Evolutionary conservation across 1,284 basidiomycete species (phyloP).

Genomic region (Tylopilus sp.): DNA sequence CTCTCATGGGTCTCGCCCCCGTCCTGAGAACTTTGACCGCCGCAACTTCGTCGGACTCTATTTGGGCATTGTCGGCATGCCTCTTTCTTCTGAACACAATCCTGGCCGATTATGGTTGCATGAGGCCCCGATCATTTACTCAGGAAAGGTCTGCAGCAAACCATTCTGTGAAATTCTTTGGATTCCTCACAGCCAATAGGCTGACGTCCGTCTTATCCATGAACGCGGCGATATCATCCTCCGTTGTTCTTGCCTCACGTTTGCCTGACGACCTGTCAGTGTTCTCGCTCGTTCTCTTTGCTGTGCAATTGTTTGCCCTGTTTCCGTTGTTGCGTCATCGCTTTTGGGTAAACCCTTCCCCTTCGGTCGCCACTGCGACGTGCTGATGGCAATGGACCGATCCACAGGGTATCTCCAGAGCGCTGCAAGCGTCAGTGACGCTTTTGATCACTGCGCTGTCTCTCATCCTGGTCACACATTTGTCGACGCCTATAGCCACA

Average conservation of each 20-base stretch:
- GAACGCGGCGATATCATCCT: constrained; percentile 92
- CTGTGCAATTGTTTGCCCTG: constrained; percentile 81
- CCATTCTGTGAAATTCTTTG: constrained; percentile 16
- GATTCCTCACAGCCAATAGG: constrained; percentile 41
- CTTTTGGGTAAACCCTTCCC: constrained; percentile 56
- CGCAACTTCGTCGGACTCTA: constrained; percentile 93
- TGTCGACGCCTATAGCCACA: constrained; percentile 52
- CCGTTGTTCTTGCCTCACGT: constrained; percentile 91
- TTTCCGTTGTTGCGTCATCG: constrained; percentile 81
- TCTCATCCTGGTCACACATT: constrained; percentile 46
- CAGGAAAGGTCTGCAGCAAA: constrained; percentile 37
- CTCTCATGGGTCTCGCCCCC: constrained; percentile 86
- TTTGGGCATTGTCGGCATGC: constrained; percentile 84
- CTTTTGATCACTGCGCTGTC: constrained; percentile 45
- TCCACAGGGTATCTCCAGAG: constrained; percentile 43
- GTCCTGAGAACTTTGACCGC: constrained; percentile 90
- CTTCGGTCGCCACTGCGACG: constrained; percentile 18
- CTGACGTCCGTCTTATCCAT: constrained; percentile 88
- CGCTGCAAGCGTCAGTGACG: constrained; percentile 51
- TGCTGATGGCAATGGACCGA: constrained; percentile 15
- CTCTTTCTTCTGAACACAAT: constrained; percentile 63
- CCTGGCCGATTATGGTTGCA: constrained; percentile 61
- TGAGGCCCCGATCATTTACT: constrained; percentile 29
- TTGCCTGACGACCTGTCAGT: constrained; percentile 81
- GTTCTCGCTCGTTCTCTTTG: constrained; percentile 86